phyloP scores from a whole-genome alignment of 2,329 filamentous ascomycete genomes.

The Hortaea sp. region DNA sequence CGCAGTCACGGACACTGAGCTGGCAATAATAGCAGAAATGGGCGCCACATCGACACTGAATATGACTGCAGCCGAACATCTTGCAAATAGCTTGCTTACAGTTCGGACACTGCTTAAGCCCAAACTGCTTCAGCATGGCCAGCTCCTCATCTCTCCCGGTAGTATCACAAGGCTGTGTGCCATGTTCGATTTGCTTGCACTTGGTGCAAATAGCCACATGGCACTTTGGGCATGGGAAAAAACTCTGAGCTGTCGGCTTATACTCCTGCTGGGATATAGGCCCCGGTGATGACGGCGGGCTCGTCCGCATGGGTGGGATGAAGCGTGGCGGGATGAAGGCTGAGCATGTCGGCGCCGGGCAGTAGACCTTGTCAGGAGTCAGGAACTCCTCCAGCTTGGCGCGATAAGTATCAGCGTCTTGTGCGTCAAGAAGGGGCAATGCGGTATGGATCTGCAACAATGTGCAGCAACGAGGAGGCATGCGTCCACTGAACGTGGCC shows the following conservation, averaged over 20 bases:
- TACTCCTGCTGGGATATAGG: not conserved
- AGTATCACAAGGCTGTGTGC: conserved; percentile 26
- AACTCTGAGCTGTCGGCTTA: not conserved
- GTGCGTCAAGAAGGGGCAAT: conserved; percentile 24
- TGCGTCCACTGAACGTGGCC: conserved; percentile 28
- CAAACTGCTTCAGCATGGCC: conserved; percentile 32
- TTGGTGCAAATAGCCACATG: conserved; percentile 31
- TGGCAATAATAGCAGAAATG: conserved; percentile 42
- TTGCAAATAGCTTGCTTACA: conserved; percentile 38
- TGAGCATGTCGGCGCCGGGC: conserved; percentile 39
- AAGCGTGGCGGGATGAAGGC: conserved; percentile 35
- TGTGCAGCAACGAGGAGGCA: conserved; percentile 39
- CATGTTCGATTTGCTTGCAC: conserved; percentile 36
- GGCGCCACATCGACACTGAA: conserved; percentile 34
- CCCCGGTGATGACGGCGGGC: too few species aligned
- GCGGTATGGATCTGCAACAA: conserved; percentile 34
- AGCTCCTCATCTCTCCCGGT: conserved; percentile 27
- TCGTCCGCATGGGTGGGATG: conserved; percentile 9
- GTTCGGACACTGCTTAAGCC: conserved; percentile 42
- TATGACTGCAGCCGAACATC: conserved; percentile 41
- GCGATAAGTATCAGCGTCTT: conserved; percentile 30
- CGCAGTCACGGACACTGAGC: conserved; percentile 25
- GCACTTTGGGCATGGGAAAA: conserved; percentile 37
- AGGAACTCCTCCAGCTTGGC: conserved; percentile 39
- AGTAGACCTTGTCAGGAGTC: conserved; percentile 38